These are phyloP conservation scores for Gautieria morchelliformis DNA, from an alignment of 768 basidiomycete species.

Conservation along the genomic window DNA sequence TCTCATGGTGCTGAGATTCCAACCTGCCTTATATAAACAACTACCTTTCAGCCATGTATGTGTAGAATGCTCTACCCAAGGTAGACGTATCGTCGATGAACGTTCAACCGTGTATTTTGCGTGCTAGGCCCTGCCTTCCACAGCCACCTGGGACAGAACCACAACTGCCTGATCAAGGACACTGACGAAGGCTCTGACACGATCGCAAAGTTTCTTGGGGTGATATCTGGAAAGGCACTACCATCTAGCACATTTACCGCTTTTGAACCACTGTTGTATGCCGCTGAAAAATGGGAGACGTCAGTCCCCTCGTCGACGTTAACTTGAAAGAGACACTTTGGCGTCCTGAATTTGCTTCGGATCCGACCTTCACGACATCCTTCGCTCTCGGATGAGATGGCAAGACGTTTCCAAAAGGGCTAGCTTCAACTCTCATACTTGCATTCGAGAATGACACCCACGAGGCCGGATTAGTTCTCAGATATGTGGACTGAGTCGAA, in stretches of 20 bases:
- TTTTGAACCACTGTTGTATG: conserved; percentile 46
- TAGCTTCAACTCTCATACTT: conserved; percentile 48
- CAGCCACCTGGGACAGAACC: background rate
- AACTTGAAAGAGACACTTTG: conserved; percentile 44
- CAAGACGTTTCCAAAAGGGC: conserved; percentile 40
- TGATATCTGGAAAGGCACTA: conserved; percentile 18
- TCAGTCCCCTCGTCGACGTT: conserved; percentile 52
- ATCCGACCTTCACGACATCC: conserved; percentile 43
- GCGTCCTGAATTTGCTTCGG: conserved; percentile 32
- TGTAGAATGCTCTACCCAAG: too few species aligned
- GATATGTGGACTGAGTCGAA: conserved; percentile 32
- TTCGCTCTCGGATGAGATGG: conserved; percentile 52
- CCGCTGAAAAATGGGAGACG: conserved; percentile 65
- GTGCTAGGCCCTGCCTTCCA: conserved; percentile 1
- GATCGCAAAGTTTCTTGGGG: conserved; percentile 46
- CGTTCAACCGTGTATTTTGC: background rate
- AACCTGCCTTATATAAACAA: too few species aligned
- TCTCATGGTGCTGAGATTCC: too few species aligned
- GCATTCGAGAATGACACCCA: conserved; percentile 38
- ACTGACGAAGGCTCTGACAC: conserved; percentile 47
- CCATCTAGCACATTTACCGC: conserved; percentile 28
- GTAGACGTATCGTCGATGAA: too few species aligned
- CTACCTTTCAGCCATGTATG: too few species aligned
- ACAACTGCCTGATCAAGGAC: conserved; percentile 26
- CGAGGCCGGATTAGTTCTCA: conserved; percentile 33